phyloP scores from a whole-genome alignment of 192 early-diverging fungal species.

The Backusella morwellensis region DNA sequence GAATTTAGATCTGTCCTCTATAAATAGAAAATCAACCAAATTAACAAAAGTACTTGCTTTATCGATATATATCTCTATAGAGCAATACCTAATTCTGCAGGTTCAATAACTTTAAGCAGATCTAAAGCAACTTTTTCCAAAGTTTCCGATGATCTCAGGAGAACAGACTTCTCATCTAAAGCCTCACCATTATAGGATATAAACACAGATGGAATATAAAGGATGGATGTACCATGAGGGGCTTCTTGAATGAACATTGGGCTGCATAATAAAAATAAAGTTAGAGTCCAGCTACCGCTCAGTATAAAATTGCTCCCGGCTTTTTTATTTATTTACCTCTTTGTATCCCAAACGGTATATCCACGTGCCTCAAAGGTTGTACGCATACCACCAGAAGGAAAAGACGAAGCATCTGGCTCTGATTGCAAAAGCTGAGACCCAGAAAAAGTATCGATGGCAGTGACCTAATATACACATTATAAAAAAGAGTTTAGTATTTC shows the following conservation, averaged over 20 bases:
- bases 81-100: slow-evolving; percentile 12
- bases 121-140: slow-evolving; percentile 79
- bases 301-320: background rate
- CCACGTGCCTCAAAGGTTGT: slow-evolving; percentile 98
- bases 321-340: slow-evolving; percentile 19
- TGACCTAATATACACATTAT: slow-evolving; percentile 28
- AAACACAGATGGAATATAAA: slow-evolving; percentile 97
- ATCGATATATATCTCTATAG: background rate
- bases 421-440: slow-evolving; percentile 96
- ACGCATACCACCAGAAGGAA: slow-evolving; percentile 97
- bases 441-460: slow-evolving; percentile 91
- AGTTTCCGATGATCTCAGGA: slow-evolving; percentile 87
- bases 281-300: background rate
- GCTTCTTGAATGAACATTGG: slow-evolving; percentile 94
- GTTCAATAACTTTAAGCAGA: slow-evolving; percentile 73
- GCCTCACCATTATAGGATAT: slow-evolving; percentile 99
- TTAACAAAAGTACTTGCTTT: background rate
- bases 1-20: slow-evolving; percentile 53
- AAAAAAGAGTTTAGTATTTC: background rate
- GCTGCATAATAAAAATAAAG: slow-evolving; percentile 34
- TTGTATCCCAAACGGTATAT: slow-evolving; percentile 99
- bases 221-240: slow-evolving; percentile 85
- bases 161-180: slow-evolving; percentile 96
- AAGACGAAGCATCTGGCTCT: slow-evolving; percentile 99
- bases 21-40: background rate